These are phyloP conservation scores for Candida sithepensis DNA, from an alignment of 805 yeast species.

Conservation along the genomic window DNA sequence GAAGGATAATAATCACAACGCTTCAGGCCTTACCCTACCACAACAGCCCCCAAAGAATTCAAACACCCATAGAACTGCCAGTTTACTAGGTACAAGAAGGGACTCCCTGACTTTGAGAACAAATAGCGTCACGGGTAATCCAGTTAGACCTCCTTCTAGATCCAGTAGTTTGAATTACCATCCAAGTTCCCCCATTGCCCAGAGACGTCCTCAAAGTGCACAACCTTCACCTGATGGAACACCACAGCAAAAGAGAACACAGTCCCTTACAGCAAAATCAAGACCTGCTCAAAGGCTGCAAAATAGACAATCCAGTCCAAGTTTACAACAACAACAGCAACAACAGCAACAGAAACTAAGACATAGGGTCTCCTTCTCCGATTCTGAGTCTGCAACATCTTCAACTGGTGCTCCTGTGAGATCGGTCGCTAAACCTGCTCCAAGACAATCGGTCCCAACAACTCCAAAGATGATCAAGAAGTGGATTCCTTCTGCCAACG, in stretches of 20 bases:
- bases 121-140: slow-evolving; percentile 13
- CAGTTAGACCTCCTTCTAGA: slow-evolving; percentile 14
- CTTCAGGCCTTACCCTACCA: slow-evolving; percentile 31
- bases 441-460: slow-evolving; percentile 1
- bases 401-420: slow-evolving; percentile 2
- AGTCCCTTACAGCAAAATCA: slow-evolving; percentile 16
- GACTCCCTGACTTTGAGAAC: slow-evolving; percentile 19
- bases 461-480: slow-evolving; percentile 53
- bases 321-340: slow-evolving; percentile 1
- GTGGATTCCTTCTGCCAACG: slow-evolving; percentile 72
- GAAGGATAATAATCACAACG: slow-evolving; percentile 31
- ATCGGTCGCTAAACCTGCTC: neutral
- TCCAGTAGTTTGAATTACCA: slow-evolving; percentile 15
- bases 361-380: slow-evolving; percentile 21
- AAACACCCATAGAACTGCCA: slow-evolving; percentile 14
- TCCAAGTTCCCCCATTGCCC: slow-evolving; percentile 15
- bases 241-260: slow-evolving; percentile 14
- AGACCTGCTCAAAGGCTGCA: slow-evolving; percentile 2
- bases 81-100: slow-evolving; percentile 20
- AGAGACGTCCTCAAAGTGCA: slow-evolving; percentile 1
- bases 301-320: slow-evolving; percentile 3
- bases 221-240: neutral
- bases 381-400: slow-evolving; percentile 1
- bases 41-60: slow-evolving; percentile 21
- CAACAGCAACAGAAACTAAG: slow-evolving; percentile 9